Conservation (phyloP, 139 green algal species). For the Chlorella sp. region DNA sequence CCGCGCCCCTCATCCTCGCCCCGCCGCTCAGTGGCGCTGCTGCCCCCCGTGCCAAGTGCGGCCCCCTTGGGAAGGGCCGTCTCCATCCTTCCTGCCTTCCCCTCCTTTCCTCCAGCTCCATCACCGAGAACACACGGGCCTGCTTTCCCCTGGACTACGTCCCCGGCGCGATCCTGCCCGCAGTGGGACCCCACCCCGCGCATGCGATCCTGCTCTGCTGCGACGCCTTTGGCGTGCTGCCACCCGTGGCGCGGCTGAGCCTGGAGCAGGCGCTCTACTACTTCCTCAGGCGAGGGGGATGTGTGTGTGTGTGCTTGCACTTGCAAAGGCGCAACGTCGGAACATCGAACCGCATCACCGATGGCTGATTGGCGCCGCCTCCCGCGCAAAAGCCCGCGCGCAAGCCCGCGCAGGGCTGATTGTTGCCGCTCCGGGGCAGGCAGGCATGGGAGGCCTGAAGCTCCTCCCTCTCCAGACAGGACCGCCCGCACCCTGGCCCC, state of each 20-base stretch:
- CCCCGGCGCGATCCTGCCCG: conserved; percentile 83
- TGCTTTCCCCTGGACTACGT: conserved; percentile 96
- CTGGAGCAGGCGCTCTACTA: conserved; percentile 96
- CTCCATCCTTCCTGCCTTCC: neutral
- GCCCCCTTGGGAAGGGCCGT: neutral
- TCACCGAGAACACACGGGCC: conserved; percentile 94
- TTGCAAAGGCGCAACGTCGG: too few species aligned
- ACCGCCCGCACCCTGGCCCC: neutral
- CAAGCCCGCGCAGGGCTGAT: too few species aligned
- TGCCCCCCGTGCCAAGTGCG: too few species aligned
- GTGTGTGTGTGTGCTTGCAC: too few species aligned
- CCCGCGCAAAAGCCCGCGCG: too few species aligned
- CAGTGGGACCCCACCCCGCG: conserved; percentile 82
- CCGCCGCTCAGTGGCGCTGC: too few species aligned
- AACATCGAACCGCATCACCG: too few species aligned
- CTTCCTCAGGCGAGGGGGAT: conserved; percentile 78
- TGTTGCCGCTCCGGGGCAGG: too few species aligned
- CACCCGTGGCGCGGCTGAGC: conserved; percentile 81
- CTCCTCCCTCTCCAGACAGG: too few species aligned
- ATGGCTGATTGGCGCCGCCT: too few species aligned
- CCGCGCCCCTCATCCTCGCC: too few species aligned
- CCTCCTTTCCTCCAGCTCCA: conserved; percentile 5
- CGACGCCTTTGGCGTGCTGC: conserved; percentile 96
- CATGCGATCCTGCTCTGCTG: conserved; percentile 87
- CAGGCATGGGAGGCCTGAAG: too few species aligned